Base-by-base conservation (phyloP, 2,329 filamentous ascomycete genomes). In the Sporothrix phasma region DNA sequence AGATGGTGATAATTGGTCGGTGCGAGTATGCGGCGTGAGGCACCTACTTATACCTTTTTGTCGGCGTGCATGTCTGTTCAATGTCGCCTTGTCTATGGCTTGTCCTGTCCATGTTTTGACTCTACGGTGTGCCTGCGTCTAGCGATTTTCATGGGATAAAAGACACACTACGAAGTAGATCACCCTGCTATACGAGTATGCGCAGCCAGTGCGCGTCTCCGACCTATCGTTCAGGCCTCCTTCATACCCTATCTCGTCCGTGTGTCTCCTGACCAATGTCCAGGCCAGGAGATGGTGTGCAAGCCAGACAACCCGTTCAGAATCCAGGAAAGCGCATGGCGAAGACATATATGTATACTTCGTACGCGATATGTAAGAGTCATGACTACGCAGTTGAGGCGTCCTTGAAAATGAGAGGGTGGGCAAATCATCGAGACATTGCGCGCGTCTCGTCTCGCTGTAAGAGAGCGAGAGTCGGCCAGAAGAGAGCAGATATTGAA, bases 191-290 rank as follows among this genome's bases (percentile, higher is more conserved):
- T 24, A n/a, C 19, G 51, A 31, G 19, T n/a, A n/a, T n/a, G n/a
- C 17, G 19, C 47, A 31, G 5, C 47, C 17, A 31, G 17, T 10
- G 43, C 26, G 3, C 58, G 7, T 13, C 19, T 19, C 7, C 47
- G 15, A 53, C 19, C 45, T 31, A 19, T 39, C 22, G 37, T 8
- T 17, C 34, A 22, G 46, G 34, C 46, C 15, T 62, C n/a, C 39
- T 46, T 63, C 61, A 49, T 63, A 26, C 56, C 26, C 19, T 37
- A 26, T 46, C 60, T 62, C 64, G 31, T 31, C 60, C 62, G 64
- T 37, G 39, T 46, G 64, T 62, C 64, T 41, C 24, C 60, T 65
- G 64, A 65, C 64, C 26, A 41, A 4, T 19, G 43, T 29, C 29
- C 39, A 29, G 63, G 7, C 24, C 6, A 11, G 24, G 24, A 53